Conservation (phyloP, 202 grass and related monocot genomes). For the Musa balbisiana region DNA sequence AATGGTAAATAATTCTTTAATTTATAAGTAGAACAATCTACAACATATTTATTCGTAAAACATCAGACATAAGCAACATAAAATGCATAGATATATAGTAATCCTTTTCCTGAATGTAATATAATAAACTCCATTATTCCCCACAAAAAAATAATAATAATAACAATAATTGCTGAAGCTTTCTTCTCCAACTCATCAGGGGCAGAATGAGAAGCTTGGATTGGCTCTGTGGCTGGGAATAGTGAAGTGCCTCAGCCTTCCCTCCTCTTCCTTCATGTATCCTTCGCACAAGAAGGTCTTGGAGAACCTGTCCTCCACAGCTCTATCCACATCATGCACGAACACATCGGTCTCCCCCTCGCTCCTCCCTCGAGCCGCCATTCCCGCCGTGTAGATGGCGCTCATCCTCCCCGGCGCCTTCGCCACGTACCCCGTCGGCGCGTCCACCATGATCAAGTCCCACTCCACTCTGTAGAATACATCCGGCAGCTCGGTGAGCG, state of each 20-base stretch:
- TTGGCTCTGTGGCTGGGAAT: constrained; percentile 53
- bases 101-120: no score
- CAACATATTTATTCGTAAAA: no score
- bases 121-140: no score
- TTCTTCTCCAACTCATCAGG: constrained; percentile 17
- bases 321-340: constrained; percentile 49
- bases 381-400: constrained; percentile 54
- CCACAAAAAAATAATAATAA: no score
- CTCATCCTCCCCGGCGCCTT: constrained; percentile 69
- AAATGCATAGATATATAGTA: no score
- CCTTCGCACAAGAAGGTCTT: constrained; percentile 52
- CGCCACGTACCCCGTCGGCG: constrained; percentile 58
- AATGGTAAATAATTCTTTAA: no score
- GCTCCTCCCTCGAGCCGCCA: constrained; percentile 43
- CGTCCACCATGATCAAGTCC: constrained; percentile 76
- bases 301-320: constrained; percentile 44
- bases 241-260: constrained; percentile 50
- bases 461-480: constrained; percentile 67
- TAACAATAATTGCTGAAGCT: no score
- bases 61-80: no score
- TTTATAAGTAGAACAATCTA: no score
- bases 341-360: constrained; percentile 61
- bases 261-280: constrained; percentile 57
- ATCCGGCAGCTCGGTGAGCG: constrained; percentile 43
- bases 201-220: constrained; percentile 48